A percentile compares a stretch with the other conserved stretches of the same genome.
phyloP scores from a whole-genome alignment of 441 rosid species.

The Aquilaria agallochum region DNA sequence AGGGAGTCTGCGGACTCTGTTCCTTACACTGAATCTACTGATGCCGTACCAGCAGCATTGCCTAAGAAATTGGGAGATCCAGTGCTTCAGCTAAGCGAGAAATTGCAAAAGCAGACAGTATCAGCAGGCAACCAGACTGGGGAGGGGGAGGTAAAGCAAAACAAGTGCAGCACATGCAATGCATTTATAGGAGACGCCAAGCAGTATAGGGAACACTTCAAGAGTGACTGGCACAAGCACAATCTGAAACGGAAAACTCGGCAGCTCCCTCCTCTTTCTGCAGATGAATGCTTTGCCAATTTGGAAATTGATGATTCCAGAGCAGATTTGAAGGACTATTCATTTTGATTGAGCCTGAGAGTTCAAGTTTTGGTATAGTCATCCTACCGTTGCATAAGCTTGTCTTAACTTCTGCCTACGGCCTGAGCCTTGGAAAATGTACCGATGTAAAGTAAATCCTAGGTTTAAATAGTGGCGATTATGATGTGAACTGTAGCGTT shows the following conservation, averaged over 20 bases:
- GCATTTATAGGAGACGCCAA: conserved; percentile 69
- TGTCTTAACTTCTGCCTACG: too few relatives aligned
- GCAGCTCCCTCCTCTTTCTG: conserved; percentile 72
- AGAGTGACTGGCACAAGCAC: conserved; percentile 97
- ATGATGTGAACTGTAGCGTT: too few relatives aligned
- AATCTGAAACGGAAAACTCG: conserved; percentile 81
- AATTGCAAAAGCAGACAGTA: conserved; percentile 55
- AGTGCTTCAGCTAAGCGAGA: conserved; percentile 48
- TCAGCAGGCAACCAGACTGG: conserved; percentile 27
- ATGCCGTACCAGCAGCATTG: conserved; percentile 24
- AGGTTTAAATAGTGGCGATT: too few relatives aligned
- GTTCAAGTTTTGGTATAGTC: neutral
- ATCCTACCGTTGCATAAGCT: too few relatives aligned
- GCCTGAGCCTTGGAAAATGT: too few relatives aligned
- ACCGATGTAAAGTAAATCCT: too few relatives aligned
- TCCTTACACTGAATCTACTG: conserved; percentile 16
- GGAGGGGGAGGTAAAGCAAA: conserved; percentile 55
- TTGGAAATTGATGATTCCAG: conserved; percentile 56
- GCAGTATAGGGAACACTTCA: conserved; percentile 82
- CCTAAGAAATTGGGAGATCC: conserved; percentile 32
- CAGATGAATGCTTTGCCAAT: conserved; percentile 78
- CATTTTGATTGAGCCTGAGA: conserved; percentile 41
- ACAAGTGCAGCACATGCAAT: conserved; percentile 82
- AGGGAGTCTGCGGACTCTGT: conserved; percentile 11
- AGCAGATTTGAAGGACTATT: conserved; percentile 84